A percentile compares a stretch with the other conserved stretches of the same genome.
These are phyloP conservation scores for Talinum fruticosum DNA, from an alignment of 148 eudicot species.

Conservation along the genomic window DNA sequence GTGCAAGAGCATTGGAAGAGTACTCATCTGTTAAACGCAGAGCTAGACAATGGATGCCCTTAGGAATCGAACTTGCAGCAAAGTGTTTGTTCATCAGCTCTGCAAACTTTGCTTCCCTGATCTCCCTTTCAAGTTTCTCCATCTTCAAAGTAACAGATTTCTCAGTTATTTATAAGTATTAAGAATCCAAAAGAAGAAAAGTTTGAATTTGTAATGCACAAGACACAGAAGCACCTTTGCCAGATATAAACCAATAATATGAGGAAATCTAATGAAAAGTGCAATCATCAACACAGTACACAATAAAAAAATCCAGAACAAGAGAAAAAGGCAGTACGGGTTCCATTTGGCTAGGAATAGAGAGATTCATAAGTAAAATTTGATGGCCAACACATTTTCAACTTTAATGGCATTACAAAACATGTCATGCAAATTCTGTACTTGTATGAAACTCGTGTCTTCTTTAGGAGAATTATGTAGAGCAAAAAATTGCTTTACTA, in stretches of 20 bases:
- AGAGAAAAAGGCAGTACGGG: background rate
- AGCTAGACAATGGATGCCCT: slow-evolving; percentile 93
- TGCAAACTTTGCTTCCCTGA: slow-evolving; percentile 84
- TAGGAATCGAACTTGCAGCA: slow-evolving; percentile 94
- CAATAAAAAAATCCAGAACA: background rate
- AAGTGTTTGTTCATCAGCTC: slow-evolving; percentile 96
- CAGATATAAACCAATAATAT: background rate
- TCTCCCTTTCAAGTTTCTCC: slow-evolving; percentile 89
- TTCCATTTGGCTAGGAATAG: too few relatives aligned
- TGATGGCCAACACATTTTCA: background rate
- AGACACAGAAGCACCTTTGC: slow-evolving; percentile 2
- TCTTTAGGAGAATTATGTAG: background rate
- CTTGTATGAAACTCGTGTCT: background rate
- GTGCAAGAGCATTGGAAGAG: slow-evolving; percentile 98
- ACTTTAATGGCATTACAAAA: background rate
- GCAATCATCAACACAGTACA: background rate
- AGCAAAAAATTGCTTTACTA: background rate
- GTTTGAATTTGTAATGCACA: background rate
- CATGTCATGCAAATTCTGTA: background rate
- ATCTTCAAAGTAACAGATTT: slow-evolving; percentile 48
- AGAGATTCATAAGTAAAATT: background rate
- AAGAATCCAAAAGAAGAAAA: background rate
- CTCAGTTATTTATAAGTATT: background rate
- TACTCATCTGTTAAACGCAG: slow-evolving; percentile 96
- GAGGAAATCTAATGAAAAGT: background rate